phyloP scores from a whole-genome alignment of 2,329 filamentous ascomycete genomes.

The Mollisia scopiformis region DNA sequence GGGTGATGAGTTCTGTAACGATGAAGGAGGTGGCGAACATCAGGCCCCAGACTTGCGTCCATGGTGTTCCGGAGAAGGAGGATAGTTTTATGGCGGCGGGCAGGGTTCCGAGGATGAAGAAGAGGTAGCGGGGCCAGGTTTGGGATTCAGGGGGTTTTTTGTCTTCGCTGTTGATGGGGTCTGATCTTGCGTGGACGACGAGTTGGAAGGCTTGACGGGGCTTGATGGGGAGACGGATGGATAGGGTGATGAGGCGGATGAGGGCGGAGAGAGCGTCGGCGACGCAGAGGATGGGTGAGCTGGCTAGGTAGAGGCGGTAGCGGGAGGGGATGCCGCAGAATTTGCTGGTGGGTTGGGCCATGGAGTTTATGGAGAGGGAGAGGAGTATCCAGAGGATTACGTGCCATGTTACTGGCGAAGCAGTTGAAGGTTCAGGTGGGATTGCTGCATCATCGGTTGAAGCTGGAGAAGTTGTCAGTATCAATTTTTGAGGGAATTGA shows the following conservation, averaged over 20 bases:
- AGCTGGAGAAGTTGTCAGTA: background rate
- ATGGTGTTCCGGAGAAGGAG: slow-evolving; percentile 17
- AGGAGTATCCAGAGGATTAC: slow-evolving; percentile 23
- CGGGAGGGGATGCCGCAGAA: slow-evolving; percentile 12
- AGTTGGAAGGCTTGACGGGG: background rate
- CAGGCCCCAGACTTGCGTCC: slow-evolving; percentile 18
- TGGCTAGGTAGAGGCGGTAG: slow-evolving; percentile 19
- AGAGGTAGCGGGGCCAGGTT: slow-evolving; percentile 17
- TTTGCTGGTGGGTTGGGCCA: slow-evolving; percentile 22
- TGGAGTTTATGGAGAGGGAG: slow-evolving; percentile 24
- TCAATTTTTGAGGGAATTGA: background rate
- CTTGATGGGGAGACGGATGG: background rate
- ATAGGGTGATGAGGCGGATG: slow-evolving; percentile 3
- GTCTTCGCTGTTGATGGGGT: background rate
- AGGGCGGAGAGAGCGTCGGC: slow-evolving; percentile 15
- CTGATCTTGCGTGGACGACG: background rate
- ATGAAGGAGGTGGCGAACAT: slow-evolving; percentile 18
- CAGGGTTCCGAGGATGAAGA: slow-evolving; percentile 19
- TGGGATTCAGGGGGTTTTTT: background rate
- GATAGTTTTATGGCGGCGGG: slow-evolving; percentile 20
- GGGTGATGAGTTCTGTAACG: slow-evolving; percentile 4
- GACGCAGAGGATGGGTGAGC: slow-evolving; percentile 19
- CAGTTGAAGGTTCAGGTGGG: slow-evolving; percentile 13
- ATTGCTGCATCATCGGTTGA: background rate
- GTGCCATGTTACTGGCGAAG: slow-evolving; percentile 22